phyloP scores from a whole-genome alignment of 441 rosid species.

The Pelargonium australe region DNA sequence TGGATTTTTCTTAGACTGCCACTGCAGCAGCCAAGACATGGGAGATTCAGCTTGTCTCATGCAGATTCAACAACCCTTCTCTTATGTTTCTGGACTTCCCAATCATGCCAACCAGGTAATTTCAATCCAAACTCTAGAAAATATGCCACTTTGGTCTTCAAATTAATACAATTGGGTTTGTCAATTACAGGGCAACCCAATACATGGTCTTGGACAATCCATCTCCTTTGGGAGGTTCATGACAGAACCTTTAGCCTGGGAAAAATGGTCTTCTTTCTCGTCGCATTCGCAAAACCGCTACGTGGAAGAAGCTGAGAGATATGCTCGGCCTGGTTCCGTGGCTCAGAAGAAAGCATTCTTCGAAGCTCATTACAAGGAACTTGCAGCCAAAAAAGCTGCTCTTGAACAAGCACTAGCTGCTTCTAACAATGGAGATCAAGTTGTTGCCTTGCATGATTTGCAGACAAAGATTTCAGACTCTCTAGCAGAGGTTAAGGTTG shows the following conservation, averaged over 20 bases:
- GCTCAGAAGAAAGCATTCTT: constrained; percentile 80
- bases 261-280: constrained; percentile 57
- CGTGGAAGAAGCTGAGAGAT: constrained; percentile 70
- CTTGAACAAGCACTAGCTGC: constrained; percentile 38
- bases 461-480: neutral
- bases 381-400: constrained; percentile 59
- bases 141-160: neutral
- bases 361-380: constrained; percentile 66
- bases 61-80: constrained; percentile 2
- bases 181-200: constrained; percentile 41
- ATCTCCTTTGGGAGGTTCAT: constrained; percentile 61
- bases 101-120: neutral
- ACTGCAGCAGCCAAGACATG: neutral
- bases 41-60: neutral
- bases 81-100: constrained; percentile 2
- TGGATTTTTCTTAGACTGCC: neutral
- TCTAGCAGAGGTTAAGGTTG: neutral
- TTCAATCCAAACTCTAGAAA: neutral
- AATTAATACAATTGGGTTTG: neutral
- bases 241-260: constrained; percentile 61
- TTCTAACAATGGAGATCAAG: constrained; percentile 6
- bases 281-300: constrained; percentile 32
- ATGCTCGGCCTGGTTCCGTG: constrained; percentile 62
- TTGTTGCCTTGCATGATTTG: neutral
- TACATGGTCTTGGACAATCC: constrained; percentile 47